Evolutionary conservation across 75 land plant species (phyloP), one percentile per base, ranked within the genome.

Genomic region (Azolla pinnata): DNA sequence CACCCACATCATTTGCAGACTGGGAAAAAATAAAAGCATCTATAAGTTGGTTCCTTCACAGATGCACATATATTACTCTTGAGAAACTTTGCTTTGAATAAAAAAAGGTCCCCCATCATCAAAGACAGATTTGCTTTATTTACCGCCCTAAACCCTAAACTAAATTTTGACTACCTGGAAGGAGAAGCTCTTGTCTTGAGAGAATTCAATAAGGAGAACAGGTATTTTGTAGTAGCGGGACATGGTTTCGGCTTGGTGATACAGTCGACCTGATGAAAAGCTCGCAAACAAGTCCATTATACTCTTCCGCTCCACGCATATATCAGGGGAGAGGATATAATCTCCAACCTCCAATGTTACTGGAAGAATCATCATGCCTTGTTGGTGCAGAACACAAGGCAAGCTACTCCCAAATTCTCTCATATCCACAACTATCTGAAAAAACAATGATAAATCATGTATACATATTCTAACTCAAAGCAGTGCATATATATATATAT

Each of bases 381-480:
- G 95, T 78, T 78, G 91, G 46, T 95, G 91, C 48, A 95, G 96
- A 59, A 95, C 99, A 80, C 89, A 83, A 35, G 99, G 99, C 34
- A 95, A 84, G 68, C 86, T 86, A 59, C 99, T 95, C 76, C 75
- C 83, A 62, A 95, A 95, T 67, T 95, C 99, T 67, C 91, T 70
- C 88, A 95, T 86, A 60, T 95, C 99, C 17, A 95, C 99, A 33
- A 95, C 83, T 52, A 95, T 83, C 99, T 95, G 72, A 28, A 69
- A 34, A 38, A 26, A 58, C n/a, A n/a, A n/a, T n/a, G n/a, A n/a
- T n/a, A n/a, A n/a, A n/a, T n/a, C n/a, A n/a, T n/a, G 27, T 10
- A 58, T 2, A 38, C 60, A 58, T 2, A 2, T 4, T 58, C 4
- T 18, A 17, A 4, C 4, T n/a, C 9, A 58, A 5, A 17, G 48